Conservation (phyloP, 176 grass and related monocot species). For the Bolboschoenus planiculmis region DNA sequence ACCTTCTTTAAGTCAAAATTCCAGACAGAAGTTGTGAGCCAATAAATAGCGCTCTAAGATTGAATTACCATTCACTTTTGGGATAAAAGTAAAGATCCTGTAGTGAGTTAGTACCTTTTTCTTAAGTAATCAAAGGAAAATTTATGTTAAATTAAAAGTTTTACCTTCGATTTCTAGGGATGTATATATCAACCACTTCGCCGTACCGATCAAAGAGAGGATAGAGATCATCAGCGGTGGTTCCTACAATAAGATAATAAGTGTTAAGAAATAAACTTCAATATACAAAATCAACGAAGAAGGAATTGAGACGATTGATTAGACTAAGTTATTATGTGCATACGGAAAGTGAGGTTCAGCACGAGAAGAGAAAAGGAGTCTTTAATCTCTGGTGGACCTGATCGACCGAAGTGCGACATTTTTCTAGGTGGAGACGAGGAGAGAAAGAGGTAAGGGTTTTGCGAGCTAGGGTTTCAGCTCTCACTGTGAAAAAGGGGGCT, state of each 20-base stretch:
- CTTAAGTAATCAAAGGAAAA: background rate
- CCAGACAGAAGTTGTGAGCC: too few species aligned
- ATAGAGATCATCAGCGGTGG: conserved; percentile 80
- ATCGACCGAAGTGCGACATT: conserved; percentile 94
- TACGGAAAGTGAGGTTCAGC: conserved; percentile 93
- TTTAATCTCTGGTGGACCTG: conserved; percentile 71
- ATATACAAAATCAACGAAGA: background rate
- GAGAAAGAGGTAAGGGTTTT: background rate
- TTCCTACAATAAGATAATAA: conserved; percentile 34
- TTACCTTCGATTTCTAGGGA: conserved; percentile 90
- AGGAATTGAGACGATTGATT: background rate
- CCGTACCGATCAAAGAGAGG: conserved; percentile 91
- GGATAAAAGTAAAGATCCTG: background rate
- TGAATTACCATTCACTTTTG: too few species aligned
- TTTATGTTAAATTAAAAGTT: background rate
- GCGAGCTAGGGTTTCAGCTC: conserved; percentile 32
- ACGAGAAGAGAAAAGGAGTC: conserved; percentile 94
- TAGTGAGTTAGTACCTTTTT: background rate
- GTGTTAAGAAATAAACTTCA: background rate
- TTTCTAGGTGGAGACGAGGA: background rate
- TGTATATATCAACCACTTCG: conserved; percentile 88
- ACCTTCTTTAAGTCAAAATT: too few species aligned
- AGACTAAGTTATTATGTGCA: background rate
- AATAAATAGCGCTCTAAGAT: background rate
- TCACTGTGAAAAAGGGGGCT: background rate